Conservation (phyloP, 345 rosid genomes). For the Rhodamnia rubescens region DNA sequence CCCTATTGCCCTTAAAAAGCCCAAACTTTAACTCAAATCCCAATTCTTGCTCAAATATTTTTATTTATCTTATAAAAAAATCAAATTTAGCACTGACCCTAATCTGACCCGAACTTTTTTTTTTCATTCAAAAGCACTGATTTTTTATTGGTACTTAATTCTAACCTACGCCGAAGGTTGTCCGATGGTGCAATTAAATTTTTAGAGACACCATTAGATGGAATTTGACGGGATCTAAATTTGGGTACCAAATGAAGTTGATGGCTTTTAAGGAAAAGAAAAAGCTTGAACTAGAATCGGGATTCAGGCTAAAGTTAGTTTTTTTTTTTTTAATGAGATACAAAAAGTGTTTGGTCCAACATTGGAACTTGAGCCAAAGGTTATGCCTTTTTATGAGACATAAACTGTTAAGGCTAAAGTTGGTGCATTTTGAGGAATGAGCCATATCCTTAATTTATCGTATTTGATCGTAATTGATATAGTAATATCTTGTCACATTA, state of each 20-base stretch:
- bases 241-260: neutral
- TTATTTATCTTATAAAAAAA: neutral
- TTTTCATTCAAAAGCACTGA: accelerated
- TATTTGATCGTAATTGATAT: neutral
- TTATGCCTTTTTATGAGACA: neutral
- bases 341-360: neutral
- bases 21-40: neutral
- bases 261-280: neutral
- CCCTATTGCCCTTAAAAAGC: neutral
- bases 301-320: neutral
- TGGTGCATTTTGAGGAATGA: neutral
- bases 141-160: neutral
- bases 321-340: neutral
- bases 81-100: neutral
- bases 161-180: neutral
- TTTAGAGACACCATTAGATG: neutral
- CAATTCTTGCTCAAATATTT: neutral
- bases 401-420: neutral
- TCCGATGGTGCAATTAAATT: neutral
- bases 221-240: neutral
- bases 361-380: neutral
- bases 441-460: neutral
- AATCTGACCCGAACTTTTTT: neutral
- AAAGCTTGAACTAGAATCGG: neutral
- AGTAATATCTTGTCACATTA: neutral